Conservation (phyloP, 257 asterid genomes). For the Lavandula angustifolia region DNA sequence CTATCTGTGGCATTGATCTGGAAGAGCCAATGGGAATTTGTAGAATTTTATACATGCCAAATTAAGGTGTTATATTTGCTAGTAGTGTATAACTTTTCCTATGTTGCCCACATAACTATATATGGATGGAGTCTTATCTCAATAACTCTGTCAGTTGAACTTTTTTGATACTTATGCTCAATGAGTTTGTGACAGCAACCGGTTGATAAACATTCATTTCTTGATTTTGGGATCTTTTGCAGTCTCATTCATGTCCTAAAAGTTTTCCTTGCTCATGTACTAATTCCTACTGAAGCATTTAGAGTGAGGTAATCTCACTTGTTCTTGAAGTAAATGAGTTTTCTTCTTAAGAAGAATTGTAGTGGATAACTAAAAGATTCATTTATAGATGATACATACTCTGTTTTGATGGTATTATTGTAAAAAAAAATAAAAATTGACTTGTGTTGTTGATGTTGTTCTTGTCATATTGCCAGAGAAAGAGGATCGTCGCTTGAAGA, state of each 20-base stretch:
- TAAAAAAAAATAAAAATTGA: too few species aligned
- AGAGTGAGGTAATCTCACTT: too few species aligned
- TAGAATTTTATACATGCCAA: slow-evolving; percentile 8
- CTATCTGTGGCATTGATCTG: slow-evolving; percentile 18
- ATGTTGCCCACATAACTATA: slow-evolving; percentile 13
- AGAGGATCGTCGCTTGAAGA: too few species aligned
- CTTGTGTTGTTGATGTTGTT: too few species aligned
- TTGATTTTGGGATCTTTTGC: slow-evolving; percentile 95
- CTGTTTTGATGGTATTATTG: too few species aligned
- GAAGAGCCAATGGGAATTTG: slow-evolving; percentile 11
- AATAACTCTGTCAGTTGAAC: slow-evolving; percentile 19
- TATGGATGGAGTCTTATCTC: slow-evolving; percentile 11
- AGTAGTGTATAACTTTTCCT: slow-evolving; percentile 18
- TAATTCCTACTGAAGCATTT: slow-evolving; percentile 39
- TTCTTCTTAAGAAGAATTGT: too few species aligned
- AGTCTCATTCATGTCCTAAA: slow-evolving; percentile 86
- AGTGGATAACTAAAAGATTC: too few species aligned
- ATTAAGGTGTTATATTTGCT: slow-evolving; percentile 21
- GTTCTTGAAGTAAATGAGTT: too few species aligned
- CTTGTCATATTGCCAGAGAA: too few species aligned
- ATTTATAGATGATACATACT: too few species aligned
- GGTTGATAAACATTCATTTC: slow-evolving; percentile 90
- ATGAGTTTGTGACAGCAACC: slow-evolving; percentile 56
- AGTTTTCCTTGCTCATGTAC: slow-evolving; percentile 70
- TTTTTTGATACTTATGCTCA: slow-evolving; percentile 33